Evolutionary conservation across 331 rosid species (phyloP).

Genomic region (Malus hybrid): DNA sequence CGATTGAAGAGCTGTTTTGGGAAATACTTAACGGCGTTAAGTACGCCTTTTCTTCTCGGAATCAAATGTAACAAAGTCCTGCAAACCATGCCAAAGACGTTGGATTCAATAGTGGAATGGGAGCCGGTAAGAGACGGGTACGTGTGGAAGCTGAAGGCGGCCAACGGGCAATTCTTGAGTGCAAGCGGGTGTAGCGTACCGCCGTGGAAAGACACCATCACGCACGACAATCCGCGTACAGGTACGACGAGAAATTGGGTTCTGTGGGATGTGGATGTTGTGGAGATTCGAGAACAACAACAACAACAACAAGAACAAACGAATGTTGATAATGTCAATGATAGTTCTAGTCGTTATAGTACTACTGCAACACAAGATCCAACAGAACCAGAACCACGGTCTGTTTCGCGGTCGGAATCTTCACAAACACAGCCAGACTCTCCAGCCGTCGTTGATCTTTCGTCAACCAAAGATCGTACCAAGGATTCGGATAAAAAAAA

Average conservation of each 20-base stretch:
- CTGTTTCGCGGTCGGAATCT: neutral
- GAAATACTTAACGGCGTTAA: slow-evolving; percentile 28
- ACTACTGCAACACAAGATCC: neutral
- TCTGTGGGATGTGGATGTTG: slow-evolving; percentile 29
- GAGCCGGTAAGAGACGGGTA: slow-evolving; percentile 29
- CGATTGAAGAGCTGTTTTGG: slow-evolving; percentile 31
- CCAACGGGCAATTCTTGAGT: slow-evolving; percentile 20
- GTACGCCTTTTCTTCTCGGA: slow-evolving; percentile 10
- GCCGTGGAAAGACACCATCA: slow-evolving; percentile 28
- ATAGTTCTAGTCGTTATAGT: neutral
- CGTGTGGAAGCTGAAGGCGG: slow-evolving; percentile 21
- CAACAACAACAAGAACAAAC: neutral
- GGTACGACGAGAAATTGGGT: slow-evolving; percentile 17
- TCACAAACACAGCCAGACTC: neutral
- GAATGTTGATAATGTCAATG: neutral
- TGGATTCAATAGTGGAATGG: slow-evolving; percentile 24
- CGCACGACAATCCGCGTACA: slow-evolving; percentile 19
- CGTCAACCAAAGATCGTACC: neutral
- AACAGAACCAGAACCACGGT: neutral
- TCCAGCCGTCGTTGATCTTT: neutral
- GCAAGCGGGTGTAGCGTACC: slow-evolving; percentile 27
- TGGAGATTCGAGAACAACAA: neutral
- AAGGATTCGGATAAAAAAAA: neutral
- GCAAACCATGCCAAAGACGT: slow-evolving; percentile 1
- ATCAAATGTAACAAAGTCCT: slow-evolving; percentile 25